Base-by-base conservation (phyloP, 768 basidiomycete species). In the Tephrocybe sp. region DNA sequence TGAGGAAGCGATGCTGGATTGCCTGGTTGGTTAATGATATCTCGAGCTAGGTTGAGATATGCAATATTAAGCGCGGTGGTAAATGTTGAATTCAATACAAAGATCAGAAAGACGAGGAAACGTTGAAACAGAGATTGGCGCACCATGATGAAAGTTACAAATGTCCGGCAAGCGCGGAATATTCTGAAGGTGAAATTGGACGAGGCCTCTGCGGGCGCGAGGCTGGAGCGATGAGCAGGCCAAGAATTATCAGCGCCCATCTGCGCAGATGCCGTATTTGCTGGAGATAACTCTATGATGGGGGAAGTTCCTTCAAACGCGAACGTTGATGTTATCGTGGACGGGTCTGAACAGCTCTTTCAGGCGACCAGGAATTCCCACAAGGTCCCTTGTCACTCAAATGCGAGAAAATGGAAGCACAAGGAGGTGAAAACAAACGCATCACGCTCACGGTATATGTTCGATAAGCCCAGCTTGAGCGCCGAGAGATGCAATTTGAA, bases 151-250 rank as follows among this genome's bases (percentile, higher is more conserved):
- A 43, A 45, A 10, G 37, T 55, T 15, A 10, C 34, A n/a, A 55
- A 55, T 50, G 54, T 10, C 22, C 29, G 31, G 49, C 54, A 21
- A 55, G 27, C 3, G 45, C 34, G n/a, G 24, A 25, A 18, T 55
- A 50, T 29, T 49, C 45, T 2, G 18, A 16, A 6, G 18, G 7
- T 12, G 37, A 38, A 5, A 38, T 19, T 19, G 37, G n/a, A 9
- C 16, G 37, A 38, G n/a, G 37, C 8, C n/a, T 4, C 18, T 5
- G 37, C 21, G 37, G 11, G 33, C 33, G 11, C 33, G 15, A 9
- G 7, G 8, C 5, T 15, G 13, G 16, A 4, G 8, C 10, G 37
- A 9, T 38, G 11, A 7, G 5, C 16, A 5, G n/a, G 3, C 11
- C 7, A 18, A 19, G 37, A 18, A n/a, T 19, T n/a, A 19, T 9